phyloP scores from a whole-genome alignment of 352 stramenopile species.

The Pythium rhizo-oryzae region DNA sequence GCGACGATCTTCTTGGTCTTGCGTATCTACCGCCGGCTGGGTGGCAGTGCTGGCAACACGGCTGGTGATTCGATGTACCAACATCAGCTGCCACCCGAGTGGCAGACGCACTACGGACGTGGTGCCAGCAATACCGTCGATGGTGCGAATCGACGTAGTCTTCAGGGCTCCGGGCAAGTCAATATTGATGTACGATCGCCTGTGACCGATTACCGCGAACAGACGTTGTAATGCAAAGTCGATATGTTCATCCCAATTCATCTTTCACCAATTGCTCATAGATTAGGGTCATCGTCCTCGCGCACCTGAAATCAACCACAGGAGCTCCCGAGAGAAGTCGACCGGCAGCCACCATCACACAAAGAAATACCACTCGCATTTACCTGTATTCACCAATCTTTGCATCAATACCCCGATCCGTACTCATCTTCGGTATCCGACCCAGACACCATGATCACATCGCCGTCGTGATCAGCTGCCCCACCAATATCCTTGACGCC shows the following conservation, averaged over 20 bases:
- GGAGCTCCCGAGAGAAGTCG: no score
- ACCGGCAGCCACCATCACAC: no score
- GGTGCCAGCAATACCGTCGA: neutral
- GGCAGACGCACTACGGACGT: conserved; percentile 20
- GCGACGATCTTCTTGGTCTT: conserved; percentile 41
- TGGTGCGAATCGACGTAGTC: neutral
- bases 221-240: conserved; percentile 3
- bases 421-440: conserved; percentile 20
- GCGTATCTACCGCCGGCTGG: conserved; percentile 36
- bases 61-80: conserved; percentile 7
- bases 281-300: no score
- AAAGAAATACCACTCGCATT: no score
- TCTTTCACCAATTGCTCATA: no score
- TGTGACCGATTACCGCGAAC: conserved; percentile 23
- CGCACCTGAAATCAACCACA: neutral
- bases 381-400: neutral
- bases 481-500: conserved; percentile 3
- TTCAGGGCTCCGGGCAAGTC: conserved; percentile 9
- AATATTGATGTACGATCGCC: conserved; percentile 23
- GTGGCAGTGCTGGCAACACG: conserved; percentile 7
- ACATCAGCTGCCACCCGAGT: conserved; percentile 21
- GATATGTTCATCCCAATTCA: no score
- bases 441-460: conserved; percentile 21
- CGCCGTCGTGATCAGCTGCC: conserved; percentile 5
- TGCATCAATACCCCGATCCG: neutral